phyloP scores from a whole-genome alignment of 345 rosid species.

The Rhizophora mangle region DNA sequence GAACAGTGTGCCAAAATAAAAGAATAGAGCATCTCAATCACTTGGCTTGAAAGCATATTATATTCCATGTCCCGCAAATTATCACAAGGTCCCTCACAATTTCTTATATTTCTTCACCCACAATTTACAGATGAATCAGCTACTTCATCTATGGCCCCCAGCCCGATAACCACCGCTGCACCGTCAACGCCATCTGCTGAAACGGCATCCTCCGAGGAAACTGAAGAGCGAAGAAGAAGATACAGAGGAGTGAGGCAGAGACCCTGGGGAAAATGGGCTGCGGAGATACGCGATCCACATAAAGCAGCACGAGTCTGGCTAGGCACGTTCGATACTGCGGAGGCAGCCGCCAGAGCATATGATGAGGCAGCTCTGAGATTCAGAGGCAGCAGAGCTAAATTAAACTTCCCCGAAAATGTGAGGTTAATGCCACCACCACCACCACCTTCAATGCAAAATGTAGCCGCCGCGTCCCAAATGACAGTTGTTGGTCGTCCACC shows the following conservation, averaged over 20 bases:
- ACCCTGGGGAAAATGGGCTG: conserved; percentile 96
- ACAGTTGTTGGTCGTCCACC: conserved; percentile 8
- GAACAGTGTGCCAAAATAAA: not conserved
- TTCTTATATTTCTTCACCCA: not conserved
- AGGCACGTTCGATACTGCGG: conserved; percentile 82
- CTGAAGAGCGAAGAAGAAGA: conserved; percentile 48
- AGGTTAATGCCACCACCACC: conserved; percentile 31
- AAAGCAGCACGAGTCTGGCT: conserved; percentile 86
- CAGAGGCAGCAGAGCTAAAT: conserved; percentile 79
- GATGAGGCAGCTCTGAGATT: conserved; percentile 83
- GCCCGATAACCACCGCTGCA: conserved; percentile 8
- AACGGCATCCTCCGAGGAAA: conserved; percentile 28
- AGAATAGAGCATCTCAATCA: conserved; percentile 1
- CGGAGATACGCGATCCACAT: conserved; percentile 84
- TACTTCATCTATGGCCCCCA: conserved; percentile 11
- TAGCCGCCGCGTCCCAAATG: conserved; percentile 21
- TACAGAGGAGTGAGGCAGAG: conserved; percentile 88
- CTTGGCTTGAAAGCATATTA: conserved; percentile 18
- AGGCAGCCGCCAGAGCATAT: conserved; percentile 85
- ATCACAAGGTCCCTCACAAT: too few species aligned
- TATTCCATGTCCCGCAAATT: not conserved
- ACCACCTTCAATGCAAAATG: conserved; percentile 23
- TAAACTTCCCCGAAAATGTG: conserved; percentile 76
- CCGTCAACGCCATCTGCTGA: conserved; percentile 13
- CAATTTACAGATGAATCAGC: conserved; percentile 33